Percentiles rank a stretch among this genome's conserved stretches.
phyloP scores from a whole-genome alignment of 1,284 basidiomycete species.

The Ceratobasidium sp. region DNA sequence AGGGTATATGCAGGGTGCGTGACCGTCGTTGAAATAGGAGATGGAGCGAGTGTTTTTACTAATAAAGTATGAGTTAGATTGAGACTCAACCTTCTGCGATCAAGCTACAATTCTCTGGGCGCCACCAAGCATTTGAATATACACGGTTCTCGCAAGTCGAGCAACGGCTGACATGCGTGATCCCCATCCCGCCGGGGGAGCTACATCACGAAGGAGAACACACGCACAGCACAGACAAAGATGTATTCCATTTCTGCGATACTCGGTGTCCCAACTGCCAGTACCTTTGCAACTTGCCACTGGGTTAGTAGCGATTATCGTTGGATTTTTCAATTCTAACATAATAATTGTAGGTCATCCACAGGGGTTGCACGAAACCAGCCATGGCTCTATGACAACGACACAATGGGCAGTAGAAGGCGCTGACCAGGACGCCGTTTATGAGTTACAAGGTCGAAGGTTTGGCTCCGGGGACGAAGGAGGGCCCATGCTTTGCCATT shows the following conservation, averaged over 20 bases:
- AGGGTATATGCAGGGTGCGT: constrained; percentile 29
- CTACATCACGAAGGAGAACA: constrained; percentile 64
- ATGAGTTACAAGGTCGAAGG: constrained; percentile 68
- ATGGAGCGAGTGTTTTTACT: constrained; percentile 3
- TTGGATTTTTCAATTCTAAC: not conserved
- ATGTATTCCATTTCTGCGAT: constrained; percentile 68
- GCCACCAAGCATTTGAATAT: constrained; percentile 63
- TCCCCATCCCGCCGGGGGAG: constrained; percentile 62
- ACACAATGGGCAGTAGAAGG: constrained; percentile 71
- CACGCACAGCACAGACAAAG: constrained; percentile 62
- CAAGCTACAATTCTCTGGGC: constrained; percentile 67
- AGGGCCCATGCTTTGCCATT: constrained; percentile 73
- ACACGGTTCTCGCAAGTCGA: constrained; percentile 54
- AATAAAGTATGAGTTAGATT: constrained; percentile 67
- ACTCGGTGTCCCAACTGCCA: constrained; percentile 68
- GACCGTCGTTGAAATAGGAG: not conserved
- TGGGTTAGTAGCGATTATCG: constrained; percentile 58
- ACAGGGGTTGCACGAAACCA: constrained; percentile 72
- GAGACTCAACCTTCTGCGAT: constrained; percentile 70
- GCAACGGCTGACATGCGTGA: constrained; percentile 65
- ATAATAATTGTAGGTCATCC: constrained; percentile 63
- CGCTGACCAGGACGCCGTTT: constrained; percentile 61
- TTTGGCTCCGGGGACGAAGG: constrained; percentile 71
- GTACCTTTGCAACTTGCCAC: constrained; percentile 70
- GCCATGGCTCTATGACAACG: constrained; percentile 73